Base-by-base conservation (phyloP, 2,329 filamentous ascomycete genomes). In the Cytospora chrysosperma region DNA sequence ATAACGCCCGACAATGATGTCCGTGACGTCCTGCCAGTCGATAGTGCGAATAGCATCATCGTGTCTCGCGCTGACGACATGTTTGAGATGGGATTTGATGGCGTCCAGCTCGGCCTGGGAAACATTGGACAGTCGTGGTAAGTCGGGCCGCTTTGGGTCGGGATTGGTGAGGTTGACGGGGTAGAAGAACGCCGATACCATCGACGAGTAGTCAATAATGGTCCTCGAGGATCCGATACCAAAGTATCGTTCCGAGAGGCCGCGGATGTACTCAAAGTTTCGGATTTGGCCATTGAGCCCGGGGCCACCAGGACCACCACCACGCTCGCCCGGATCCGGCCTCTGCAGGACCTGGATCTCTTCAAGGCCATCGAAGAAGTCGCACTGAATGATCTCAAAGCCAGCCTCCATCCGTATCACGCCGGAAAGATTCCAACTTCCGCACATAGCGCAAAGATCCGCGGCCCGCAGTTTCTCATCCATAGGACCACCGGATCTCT, bases 341-440 rank as follows among this genome's bases (percentile, higher is more conserved):
- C 69, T 70, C n/a, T 71, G 73, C 30, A 71, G 68, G 27, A 73
- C 70, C 5, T 72, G 72, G 1, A 79, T 64, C 24, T 76, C 69
- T 21, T 76, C 71, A 13, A 85, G 66, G 0, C 78, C 69, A 3
- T 75, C 67, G 12, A 68, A 67, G 53, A 92, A 91, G 59, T 87
- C 77, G 71, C 88, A 92, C 24, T 88, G 77, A 56, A 91, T 88
- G 59, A 90, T 79, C 72, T 92, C 89, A 67, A 91, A 91, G 0
- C 89, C 89, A 21, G 82, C 81, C 70, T 92, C 89, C 81, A 88
- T 88, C 13, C 88, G 82, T 2, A 91, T 73, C 26, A 90, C 77
- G 0, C 86, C 87, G 68, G 90, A 85, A n/a, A 90, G 76, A 12
- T 83, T 83, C 87, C 72, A 85, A 60, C 69, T 73, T 64, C 52